These are phyloP conservation scores for Ramicandelaber brevisporus DNA, from an alignment of 192 early-diverging fungal genomes.

Conservation along the genomic window DNA sequence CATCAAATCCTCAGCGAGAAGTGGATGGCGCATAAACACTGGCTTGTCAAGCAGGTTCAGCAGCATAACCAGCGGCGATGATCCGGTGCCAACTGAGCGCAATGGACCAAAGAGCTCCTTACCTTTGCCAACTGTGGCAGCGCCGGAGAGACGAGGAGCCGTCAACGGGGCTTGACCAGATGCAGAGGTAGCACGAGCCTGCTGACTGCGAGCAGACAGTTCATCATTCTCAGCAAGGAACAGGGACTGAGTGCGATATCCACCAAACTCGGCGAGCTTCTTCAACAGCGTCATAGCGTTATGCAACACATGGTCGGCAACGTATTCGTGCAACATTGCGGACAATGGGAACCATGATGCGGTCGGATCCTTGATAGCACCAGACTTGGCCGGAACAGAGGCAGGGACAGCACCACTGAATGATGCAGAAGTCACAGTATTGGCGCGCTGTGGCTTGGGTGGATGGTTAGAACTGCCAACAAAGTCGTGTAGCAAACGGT, in stretches of 20 bases:
- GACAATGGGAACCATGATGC: no score
- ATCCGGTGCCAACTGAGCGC: no score
- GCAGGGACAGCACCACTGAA: constrained; percentile 6
- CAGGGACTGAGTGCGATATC: no score
- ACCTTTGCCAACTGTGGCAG: neutral
- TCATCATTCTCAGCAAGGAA: constrained; percentile 46
- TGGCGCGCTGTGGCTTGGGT: constrained; percentile 5
- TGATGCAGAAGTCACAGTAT: constrained; percentile 3
- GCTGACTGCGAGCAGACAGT: no score
- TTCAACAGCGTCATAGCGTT: no score
- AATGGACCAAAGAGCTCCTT: neutral
- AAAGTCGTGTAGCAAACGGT: constrained; percentile 7
- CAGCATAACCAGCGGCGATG: constrained; percentile 56
- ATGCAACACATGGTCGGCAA: no score
- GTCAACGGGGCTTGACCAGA: no score
- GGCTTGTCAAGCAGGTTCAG: constrained; percentile 63
- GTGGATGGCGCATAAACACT: constrained; percentile 50
- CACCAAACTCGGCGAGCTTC: no score
- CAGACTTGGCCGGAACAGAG: neutral
- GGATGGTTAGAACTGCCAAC: constrained; percentile 1
- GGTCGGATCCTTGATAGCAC: no score
- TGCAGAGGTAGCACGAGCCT: no score
- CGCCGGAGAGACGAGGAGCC: no score
- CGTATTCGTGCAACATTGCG: no score
- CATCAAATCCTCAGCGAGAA: constrained; percentile 73